Evolutionary conservation across 2,329 filamentous ascomycete species (phyloP).

Genomic region (Oidium heveae): DNA sequence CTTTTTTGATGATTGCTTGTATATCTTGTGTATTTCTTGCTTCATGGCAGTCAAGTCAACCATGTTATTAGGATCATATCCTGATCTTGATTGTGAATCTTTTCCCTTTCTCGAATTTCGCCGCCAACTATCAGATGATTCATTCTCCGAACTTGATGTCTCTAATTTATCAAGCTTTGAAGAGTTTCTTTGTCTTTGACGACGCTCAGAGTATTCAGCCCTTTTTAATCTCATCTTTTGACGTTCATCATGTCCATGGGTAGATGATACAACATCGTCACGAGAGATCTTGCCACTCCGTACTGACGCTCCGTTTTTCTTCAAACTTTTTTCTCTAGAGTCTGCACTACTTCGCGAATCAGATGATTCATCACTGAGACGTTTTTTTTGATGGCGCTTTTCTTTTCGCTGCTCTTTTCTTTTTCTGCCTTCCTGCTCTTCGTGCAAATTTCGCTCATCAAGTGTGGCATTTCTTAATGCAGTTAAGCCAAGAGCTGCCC

Average conservation of each 20-base stretch:
- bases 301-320: slow-evolving; percentile 6
- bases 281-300: not conserved
- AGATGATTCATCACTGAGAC: slow-evolving; percentile 7
- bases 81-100: slow-evolving; percentile 2
- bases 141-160: slow-evolving; percentile 9
- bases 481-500: slow-evolving; percentile 12
- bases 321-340: slow-evolving; percentile 6
- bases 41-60: slow-evolving; percentile 14
- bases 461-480: slow-evolving; percentile 10
- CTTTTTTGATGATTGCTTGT: slow-evolving; percentile 5
- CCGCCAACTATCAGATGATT: slow-evolving; percentile 3
- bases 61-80: slow-evolving; percentile 14
- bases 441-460: slow-evolving; percentile 8
- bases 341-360: slow-evolving; percentile 6
- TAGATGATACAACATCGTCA: slow-evolving; percentile 1
- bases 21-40: slow-evolving; percentile 9
- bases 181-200: slow-evolving; percentile 22
- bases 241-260: not conserved
- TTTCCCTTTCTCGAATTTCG: slow-evolving; percentile 4
- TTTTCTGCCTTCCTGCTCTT: slow-evolving; percentile 9
- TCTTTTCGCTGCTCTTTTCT: slow-evolving; percentile 11
- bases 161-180: slow-evolving; percentile 7
- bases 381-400: slow-evolving; percentile 7
- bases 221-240: not conserved
- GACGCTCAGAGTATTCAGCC: slow-evolving; percentile 13